Base-by-base conservation (phyloP, 257 asterid species). In the Schizonepeta tenuifolia region DNA sequence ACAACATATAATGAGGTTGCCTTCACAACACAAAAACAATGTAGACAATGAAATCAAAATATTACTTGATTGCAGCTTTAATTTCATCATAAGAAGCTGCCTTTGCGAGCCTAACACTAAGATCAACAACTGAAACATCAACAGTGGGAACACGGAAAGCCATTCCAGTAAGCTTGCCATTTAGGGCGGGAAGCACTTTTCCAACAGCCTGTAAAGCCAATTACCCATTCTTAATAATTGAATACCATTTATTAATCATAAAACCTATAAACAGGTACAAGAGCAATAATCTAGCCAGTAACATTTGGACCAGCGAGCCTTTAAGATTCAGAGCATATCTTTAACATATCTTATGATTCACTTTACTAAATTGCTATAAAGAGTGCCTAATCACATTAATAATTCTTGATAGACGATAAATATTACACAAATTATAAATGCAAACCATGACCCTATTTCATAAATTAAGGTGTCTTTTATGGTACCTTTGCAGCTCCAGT, bases 121-220 rank as follows among this genome's bases (percentile, higher is more conserved):
- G 79, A 69, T 84, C 87, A 65, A 84, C 91, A 62, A 86, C 89
- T 40, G 91, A 86, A n/a, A 84, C 89, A 69, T 86, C 85, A 65
- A 76, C 79, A 46, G 91, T 86, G 9, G 91, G 91, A 7, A 86
- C 91, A 58, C 89, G 89, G 83, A 86, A 86, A 61, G 91, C 86
- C 91, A 86, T 86, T 35, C 91, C 91, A 0, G 91, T 84, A 11
- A 86, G 86, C 82, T 86, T 86, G 43, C 91, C 91, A 49, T 86
- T 86, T 20, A 86, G 84, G 54, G 85, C 87, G 50, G 91, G 91
- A 35, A 86, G 87, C 50, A 86, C 89, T 65, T 84, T 84, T 12
- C 91, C 91, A 40, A 86, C 91, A 20, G 87, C 88, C 87, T 83
- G 68, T 33, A 14, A 55, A 2, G 65, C 63, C 18, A 44, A 33